Base-by-base conservation (phyloP, 495 filamentous ascomycete species). In the Trichodelitschia bisporula region DNA sequence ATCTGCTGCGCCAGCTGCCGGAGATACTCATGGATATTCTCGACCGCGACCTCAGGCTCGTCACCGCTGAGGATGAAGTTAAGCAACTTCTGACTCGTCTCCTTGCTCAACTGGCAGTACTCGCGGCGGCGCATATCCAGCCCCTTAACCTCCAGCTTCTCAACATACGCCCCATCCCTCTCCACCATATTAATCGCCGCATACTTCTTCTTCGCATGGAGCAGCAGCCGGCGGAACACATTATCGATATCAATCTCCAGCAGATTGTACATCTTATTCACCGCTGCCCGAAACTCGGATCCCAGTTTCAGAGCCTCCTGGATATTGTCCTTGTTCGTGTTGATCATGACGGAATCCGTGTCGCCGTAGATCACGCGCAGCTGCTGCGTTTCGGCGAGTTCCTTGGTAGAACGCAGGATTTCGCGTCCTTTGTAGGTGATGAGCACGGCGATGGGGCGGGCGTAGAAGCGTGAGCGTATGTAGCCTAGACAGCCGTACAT, bases 401-500 rank as follows among this genome's bases (percentile, higher is more conserved):
- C 80, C 51, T 92, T 95, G 33, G 86, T 97, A 43, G 75, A 83
- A 32, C 74, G 64, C 19, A 97, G 65, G 63, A 97, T 92, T 56
- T 97, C 89, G 57, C 86, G 84, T 30, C 86, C 86, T 46, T 95
- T 95, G 54, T 69, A 89, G 5, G 86, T 97, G 3, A 79, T 95
- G 42, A 97, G 77, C 54, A 92, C 77, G 19, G 86, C 86, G 18
- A 97, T 60, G 4, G 86, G 86, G 19, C 86, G 67, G 32, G 86
- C 86, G 44, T 95, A 95, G 57, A 97, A 97, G 21, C 86, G 74
- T 36, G 84, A 93, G 41, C 76, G 79, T 1, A 76, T 79, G 50
- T 93, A 97, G 39, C 86, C 86, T 42, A 97, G 54, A 63, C 86
- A 97, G 33, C 86, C 86, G 50, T 97, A 97, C 86, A 97, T 97